A percentile compares a stretch with the other conserved stretches of the same genome.
These are phyloP conservation scores for Cucurbitaria berberidis DNA, from an alignment of 2,329 filamentous ascomycete genomes.

Conservation along the genomic window DNA sequence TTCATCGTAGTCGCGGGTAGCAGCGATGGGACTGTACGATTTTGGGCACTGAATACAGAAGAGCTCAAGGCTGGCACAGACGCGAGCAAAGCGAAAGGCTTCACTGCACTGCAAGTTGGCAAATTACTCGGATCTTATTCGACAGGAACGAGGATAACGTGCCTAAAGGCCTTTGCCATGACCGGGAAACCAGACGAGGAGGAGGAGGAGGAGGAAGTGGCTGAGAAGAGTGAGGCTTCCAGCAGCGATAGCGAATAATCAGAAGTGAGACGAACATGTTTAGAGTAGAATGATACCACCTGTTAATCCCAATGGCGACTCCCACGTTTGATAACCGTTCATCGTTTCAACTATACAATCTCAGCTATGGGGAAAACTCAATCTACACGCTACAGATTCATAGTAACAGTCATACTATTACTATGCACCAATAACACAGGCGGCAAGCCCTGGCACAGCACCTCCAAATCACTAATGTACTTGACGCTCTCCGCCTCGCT, in stretches of 20 bases:
- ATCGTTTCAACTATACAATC: neutral
- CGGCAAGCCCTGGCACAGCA: constrained; percentile 77
- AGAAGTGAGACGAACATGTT: neutral
- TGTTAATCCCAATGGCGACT: neutral
- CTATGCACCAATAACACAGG: constrained; percentile 81
- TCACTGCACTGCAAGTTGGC: constrained; percentile 61
- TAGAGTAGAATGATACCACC: constrained; percentile 20
- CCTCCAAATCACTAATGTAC: constrained; percentile 79
- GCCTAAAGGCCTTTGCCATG: constrained; percentile 86
- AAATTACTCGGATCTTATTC: constrained; percentile 77
- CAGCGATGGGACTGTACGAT: constrained; percentile 83
- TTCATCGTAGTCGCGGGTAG: constrained; percentile 72
- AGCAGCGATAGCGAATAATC: constrained; percentile 32
- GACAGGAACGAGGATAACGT: constrained; percentile 88
- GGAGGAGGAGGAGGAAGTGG: constrained; percentile 30
- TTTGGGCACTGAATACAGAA: constrained; percentile 67
- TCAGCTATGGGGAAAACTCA: neutral
- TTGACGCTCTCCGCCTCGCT: constrained; percentile 73
- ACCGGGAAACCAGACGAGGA: constrained; percentile 52
- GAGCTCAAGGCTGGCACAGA: constrained; percentile 29
- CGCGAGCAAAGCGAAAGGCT: constrained; percentile 23
- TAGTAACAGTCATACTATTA: constrained; percentile 89
- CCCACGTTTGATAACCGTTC: neutral
- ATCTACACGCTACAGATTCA: constrained; percentile 62
- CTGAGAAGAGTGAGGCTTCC: constrained; percentile 22